phyloP scores from a whole-genome alignment of 345 rosid species.

The Eucalyptus cloeziana region DNA sequence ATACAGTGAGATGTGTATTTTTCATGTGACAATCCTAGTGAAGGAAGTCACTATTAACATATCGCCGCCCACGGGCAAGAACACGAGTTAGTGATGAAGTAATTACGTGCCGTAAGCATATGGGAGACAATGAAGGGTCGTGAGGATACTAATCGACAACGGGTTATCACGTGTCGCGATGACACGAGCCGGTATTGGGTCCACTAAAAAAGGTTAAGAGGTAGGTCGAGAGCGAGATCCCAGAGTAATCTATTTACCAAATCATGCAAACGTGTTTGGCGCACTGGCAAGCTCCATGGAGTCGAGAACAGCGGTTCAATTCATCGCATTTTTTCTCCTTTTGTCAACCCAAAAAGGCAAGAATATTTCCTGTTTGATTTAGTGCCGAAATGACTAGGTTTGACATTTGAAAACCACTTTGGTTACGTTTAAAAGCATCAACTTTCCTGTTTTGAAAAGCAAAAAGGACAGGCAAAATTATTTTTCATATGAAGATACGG shows the following conservation, averaged over 20 bases:
- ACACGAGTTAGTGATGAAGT: not conserved
- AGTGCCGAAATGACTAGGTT: not conserved
- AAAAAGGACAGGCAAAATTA: not conserved
- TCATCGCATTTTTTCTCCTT: not conserved
- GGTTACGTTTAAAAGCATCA: not conserved
- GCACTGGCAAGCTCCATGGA: not conserved
- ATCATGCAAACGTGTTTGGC: not conserved
- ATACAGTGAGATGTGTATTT: not conserved
- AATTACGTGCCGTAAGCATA: not conserved
- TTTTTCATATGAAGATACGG: not conserved
- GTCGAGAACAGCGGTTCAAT: not conserved
- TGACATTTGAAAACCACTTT: not conserved
- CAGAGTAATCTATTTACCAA: not conserved
- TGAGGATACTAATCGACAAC: rapidly evolving
- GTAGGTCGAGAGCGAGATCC: not conserved
- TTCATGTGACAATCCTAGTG: not conserved
- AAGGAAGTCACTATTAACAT: not conserved
- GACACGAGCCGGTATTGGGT: not conserved
- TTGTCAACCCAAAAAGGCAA: not conserved
- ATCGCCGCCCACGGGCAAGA: not conserved
- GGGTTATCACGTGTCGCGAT: not conserved
- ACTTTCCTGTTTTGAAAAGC: not conserved
- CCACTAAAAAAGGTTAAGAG: not conserved
- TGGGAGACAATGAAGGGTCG: not conserved
- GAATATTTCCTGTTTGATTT: not conserved